Percentiles rank a stretch among this genome's conserved stretches.
These are phyloP conservation scores for Diaporthe citriasiana DNA, from an alignment of 2,329 filamentous ascomycete species.

Conservation along the genomic window DNA sequence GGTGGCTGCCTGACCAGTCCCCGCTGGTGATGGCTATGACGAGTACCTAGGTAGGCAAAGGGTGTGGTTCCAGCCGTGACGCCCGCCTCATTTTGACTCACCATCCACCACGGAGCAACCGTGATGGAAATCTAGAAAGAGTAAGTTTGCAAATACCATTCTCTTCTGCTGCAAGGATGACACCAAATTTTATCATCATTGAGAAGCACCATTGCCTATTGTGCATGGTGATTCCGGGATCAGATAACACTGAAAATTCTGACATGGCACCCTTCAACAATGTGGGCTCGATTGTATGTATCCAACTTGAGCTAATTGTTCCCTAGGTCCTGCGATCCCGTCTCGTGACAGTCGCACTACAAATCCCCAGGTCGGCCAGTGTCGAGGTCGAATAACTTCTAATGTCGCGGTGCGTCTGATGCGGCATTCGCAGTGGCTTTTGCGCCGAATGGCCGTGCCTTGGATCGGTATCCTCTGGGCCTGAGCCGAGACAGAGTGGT, in stretches of 20 bases:
- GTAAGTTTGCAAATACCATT: not conserved
- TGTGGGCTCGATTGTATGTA: not conserved
- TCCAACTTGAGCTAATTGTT: slow-evolving; percentile 11
- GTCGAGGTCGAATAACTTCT: not conserved
- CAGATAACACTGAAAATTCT: slow-evolving; percentile 44
- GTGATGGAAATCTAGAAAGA: not conserved
- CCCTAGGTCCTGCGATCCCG: not conserved
- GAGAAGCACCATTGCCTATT: slow-evolving; percentile 42
- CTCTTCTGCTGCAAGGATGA: slow-evolving; percentile 38
- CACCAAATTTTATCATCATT: slow-evolving; percentile 29
- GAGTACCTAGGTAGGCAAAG: not conserved
- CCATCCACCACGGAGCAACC: not conserved
- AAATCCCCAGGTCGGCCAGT: not conserved
- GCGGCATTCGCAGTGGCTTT: not conserved
- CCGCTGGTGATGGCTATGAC: not conserved
- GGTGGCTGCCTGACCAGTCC: not conserved
- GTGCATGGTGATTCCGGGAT: slow-evolving; percentile 42
- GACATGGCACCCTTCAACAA: slow-evolving; percentile 29
- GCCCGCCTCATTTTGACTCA: not conserved
- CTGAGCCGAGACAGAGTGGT: not conserved
- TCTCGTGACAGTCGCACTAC: not conserved
- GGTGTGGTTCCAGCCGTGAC: not conserved
- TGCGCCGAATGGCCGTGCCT: slow-evolving; percentile 5
- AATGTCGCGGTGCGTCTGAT: not conserved
- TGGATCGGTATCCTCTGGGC: not conserved